Base-by-base conservation (phyloP, 2,329 filamentous ascomycete genomes). In the Corynespora cassiicola region DNA sequence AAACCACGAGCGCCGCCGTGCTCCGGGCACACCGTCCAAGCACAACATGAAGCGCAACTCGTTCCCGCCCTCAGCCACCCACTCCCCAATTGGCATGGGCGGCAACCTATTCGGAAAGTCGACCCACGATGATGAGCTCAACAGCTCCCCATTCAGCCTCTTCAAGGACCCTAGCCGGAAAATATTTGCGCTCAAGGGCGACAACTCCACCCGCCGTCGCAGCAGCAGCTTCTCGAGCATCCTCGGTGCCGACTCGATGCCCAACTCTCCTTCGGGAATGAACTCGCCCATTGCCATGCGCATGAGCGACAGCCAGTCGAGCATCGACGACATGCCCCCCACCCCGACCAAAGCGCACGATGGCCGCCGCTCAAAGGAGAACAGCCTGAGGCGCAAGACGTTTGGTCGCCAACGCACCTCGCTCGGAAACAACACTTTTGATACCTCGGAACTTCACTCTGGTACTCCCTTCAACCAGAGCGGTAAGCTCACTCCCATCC, bases 11-110 rank as follows among this genome's bases (percentile, higher is more conserved):
- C n/a, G n/a, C n/a, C n/a, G n/a, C n/a, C n/a, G n/a, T n/a, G n/a
- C n/a, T n/a, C 92, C 94, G 1, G 94, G 97, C 63, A 99, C 94
- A 1, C 94, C 94, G 1, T 97, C 94, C 71, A 99, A 97, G 74
- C 90, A 94, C 63, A 85, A 87, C 73, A 85, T 40, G 82, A 99
- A 97, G 74, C 90, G 94, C 63, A 85, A 87, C 73, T 86, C 40
- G 82, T 91, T 70, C 77, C 87, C 55, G 82, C 87, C 34, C 80
- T 82, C 68, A 26, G 80, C 68, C 31, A 74, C 77, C 29, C 70
- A 72, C 22, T 71, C 78, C 15, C 76, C 77, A 9, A 42, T 63
- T 5, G 56, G 62, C 25, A 61, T 58, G 44, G 55, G 62, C 14
- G 49, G 57, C 25, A 65, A 83, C 82, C 35, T 85, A 79, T 76